Evolutionary conservation across 2,329 filamentous ascomycete genomes (phyloP).

Genomic region (Stagonosporopsis rhizophila): DNA sequence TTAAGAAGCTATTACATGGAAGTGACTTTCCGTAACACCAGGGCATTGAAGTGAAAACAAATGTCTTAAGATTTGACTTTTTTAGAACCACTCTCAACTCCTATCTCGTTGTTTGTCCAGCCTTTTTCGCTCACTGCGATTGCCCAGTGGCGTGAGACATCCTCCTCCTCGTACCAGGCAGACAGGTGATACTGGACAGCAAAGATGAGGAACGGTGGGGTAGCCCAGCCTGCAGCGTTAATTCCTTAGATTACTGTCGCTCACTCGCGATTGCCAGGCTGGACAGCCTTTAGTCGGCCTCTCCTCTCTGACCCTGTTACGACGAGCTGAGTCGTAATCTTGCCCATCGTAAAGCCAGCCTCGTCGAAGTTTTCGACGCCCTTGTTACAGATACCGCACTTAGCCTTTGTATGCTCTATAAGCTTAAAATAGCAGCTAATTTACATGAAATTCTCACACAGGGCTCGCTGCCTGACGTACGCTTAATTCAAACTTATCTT

Average conservation of each 20-base stretch:
- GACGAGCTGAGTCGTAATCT: neutral
- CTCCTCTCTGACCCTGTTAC: neutral
- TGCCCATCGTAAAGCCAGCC: constrained; percentile 5
- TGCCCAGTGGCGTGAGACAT: constrained; percentile 31
- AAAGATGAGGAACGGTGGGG: neutral
- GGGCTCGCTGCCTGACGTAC: neutral
- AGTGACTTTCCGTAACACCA: too few species aligned
- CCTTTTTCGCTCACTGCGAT: constrained; percentile 37
- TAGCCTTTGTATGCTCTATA: constrained; percentile 12
- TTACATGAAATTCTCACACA: neutral
- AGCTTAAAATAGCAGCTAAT: neutral
- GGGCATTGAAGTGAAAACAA: too few species aligned
- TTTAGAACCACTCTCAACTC: too few species aligned
- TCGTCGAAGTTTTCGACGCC: neutral
- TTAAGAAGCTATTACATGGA: too few species aligned
- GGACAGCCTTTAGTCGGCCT: neutral
- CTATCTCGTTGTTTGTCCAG: constrained; percentile 46
- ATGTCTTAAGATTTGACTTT: too few species aligned
- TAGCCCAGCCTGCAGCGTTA: constrained; percentile 11
- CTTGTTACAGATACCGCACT: neutral
- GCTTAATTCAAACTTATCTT: neutral
- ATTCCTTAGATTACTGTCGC: constrained; percentile 17
- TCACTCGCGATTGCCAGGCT: constrained; percentile 20
- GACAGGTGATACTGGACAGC: constrained; percentile 11
- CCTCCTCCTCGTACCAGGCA: constrained; percentile 18